Conservation (phyloP, 768 basidiomycete species). For the Scleroderma citrinum region DNA sequence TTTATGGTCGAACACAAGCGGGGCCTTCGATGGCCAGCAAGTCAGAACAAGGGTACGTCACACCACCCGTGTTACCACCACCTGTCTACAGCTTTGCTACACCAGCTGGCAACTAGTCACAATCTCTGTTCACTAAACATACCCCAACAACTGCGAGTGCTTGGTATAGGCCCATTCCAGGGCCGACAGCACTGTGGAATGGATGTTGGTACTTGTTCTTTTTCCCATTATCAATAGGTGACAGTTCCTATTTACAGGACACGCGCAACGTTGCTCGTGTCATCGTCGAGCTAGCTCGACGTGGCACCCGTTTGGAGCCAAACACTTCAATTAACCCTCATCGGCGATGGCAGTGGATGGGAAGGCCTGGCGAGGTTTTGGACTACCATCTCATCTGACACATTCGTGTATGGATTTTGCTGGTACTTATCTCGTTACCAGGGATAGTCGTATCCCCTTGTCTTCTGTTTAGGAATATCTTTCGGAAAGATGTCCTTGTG, state of each 20-base stretch:
- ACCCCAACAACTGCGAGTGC: slow-evolving; percentile 63
- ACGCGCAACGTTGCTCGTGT: slow-evolving; percentile 85
- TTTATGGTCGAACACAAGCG: slow-evolving; percentile 30
- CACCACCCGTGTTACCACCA: background rate
- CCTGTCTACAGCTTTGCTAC: background rate
- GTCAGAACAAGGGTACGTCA: slow-evolving; percentile 14
- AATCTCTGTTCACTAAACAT: slow-evolving; percentile 50
- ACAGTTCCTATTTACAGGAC: slow-evolving; percentile 48
- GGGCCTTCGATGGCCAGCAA: slow-evolving; percentile 4
- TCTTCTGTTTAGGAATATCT: too few relatives aligned
- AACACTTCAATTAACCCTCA: slow-evolving; percentile 66
- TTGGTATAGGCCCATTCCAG: slow-evolving; percentile 69
- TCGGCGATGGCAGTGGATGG: slow-evolving; percentile 85
- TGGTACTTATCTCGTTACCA: too few relatives aligned
- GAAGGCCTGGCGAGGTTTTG: slow-evolving; percentile 60
- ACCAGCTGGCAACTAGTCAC: slow-evolving; percentile 13
- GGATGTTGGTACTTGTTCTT: slow-evolving; percentile 55
- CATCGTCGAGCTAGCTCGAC: slow-evolving; percentile 67
- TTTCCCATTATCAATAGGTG: background rate
- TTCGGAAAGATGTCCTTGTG: too few relatives aligned
- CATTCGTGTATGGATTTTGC: slow-evolving; percentile 5
- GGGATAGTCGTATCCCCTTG: too few relatives aligned
- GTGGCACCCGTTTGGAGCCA: slow-evolving; percentile 61
- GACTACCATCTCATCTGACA: slow-evolving; percentile 33
- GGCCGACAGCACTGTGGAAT: slow-evolving; percentile 87